Evolutionary conservation across 495 filamentous ascomycete genomes (phyloP), one percentile per base, ranked within the genome.

Genomic region (Penicillium fimorum): DNA sequence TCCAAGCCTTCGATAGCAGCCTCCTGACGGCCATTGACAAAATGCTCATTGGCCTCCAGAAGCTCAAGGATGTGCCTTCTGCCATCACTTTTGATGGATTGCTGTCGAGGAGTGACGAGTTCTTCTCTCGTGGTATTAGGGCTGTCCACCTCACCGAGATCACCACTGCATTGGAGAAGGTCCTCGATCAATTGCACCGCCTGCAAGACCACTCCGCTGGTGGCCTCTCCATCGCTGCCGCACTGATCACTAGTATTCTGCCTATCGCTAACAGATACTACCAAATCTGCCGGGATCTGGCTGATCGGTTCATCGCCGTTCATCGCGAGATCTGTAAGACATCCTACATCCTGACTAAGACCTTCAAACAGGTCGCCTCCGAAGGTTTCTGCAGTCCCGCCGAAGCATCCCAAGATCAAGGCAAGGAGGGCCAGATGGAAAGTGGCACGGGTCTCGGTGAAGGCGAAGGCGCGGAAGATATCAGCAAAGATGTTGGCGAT

Each of bases 371-470:
- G 47, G 77, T 97, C 30, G 84, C 87, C 2, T 79, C 82, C 7
- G 86, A 93, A 67, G 95, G 95, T 10, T 97, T 97, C 76, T 99
- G 95, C 68, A 88, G 83, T 27, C 95, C 95, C 3, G 75, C 83
- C 15, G 91, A 97, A 61, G 84, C 88, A 48, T 87, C 85, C 17
- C 82, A 83, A 37, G 83, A 87, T 46, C 77, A 82, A 24, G 81
- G 83, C 35, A 82, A 87, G 58, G 78, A 82, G 17, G 88, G 90
- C 6, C 84, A 92, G 60, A 76, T 96, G 40, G 92, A 99, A 69
- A 82, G 80, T 47, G 95, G 95, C n/a, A 97, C 92, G 5, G 95
- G 95, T 24, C 82, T 99, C n/a, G 95, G 94, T 29, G 93, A 96
- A 53, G 93, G 92, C 12, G 89, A 96, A 64, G 95, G 92, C 24